Evolutionary conservation across 2,329 filamentous ascomycete genomes (phyloP).

Genomic region (Xylariaceae sp.): DNA sequence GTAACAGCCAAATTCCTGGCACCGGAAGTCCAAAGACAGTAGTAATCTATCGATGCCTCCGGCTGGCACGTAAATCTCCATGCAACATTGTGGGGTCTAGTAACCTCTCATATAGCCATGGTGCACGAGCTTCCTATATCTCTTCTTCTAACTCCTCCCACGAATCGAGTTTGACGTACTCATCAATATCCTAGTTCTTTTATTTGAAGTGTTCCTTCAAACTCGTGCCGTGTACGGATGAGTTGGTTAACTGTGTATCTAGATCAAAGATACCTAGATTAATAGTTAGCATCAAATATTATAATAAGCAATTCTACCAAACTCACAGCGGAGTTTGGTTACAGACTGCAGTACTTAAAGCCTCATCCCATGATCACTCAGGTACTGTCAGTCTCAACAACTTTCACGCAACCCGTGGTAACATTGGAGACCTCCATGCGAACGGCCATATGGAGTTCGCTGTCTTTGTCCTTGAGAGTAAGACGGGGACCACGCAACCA

Average conservation of each 20-base stretch:
- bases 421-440: background rate
- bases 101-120: too few species aligned
- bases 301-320: background rate
- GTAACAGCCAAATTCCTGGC: too few species aligned
- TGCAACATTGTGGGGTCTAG: too few species aligned
- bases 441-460: background rate
- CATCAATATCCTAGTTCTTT: too few species aligned
- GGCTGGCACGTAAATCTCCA: too few species aligned
- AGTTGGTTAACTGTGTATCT: background rate
- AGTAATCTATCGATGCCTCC: too few species aligned
- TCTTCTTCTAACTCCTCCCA: too few species aligned
- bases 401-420: background rate
- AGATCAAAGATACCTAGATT: background rate
- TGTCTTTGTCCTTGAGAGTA: background rate
- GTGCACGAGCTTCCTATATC: too few species aligned
- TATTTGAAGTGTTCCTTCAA: too few species aligned
- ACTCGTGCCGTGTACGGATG: too few species aligned
- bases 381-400: background rate
- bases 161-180: too few species aligned
- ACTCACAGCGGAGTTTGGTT: background rate
- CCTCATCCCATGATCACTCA: background rate
- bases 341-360: background rate
- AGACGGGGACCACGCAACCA: background rate
- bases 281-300: background rate
- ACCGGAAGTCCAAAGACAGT: too few species aligned